Percentiles rank a stretch among this genome's conserved stretches.
Evolutionary conservation across 257 asterid genomes (phyloP).

Genomic region (Fraxinus anomala): DNA sequence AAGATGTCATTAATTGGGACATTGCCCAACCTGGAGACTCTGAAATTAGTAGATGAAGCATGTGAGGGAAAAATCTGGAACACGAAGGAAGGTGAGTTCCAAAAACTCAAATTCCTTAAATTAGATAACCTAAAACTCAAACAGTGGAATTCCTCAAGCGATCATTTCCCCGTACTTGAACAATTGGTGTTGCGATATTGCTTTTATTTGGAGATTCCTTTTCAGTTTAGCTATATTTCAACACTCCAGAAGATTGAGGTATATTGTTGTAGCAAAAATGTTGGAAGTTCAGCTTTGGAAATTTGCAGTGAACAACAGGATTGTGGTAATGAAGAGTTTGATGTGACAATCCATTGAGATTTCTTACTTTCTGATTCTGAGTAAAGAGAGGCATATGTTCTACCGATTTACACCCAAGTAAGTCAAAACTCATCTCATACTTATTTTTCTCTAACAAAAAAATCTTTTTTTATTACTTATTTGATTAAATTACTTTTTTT

Average conservation of each 20-base stretch:
- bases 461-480: too few relatives aligned
- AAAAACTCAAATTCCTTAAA: background rate
- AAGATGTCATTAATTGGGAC: too few relatives aligned
- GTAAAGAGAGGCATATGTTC: background rate
- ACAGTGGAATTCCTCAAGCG: background rate
- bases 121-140: background rate
- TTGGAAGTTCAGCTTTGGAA: constrained; percentile 10
- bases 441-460: too few relatives aligned
- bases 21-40: too few relatives aligned
- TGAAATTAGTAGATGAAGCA: background rate
- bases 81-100: background rate
- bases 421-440: too few relatives aligned
- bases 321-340: background rate
- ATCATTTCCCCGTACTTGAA: background rate
- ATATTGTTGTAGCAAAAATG: background rate
- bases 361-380: too few relatives aligned
- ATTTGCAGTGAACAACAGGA: background rate
- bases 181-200: background rate
- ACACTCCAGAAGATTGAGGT: constrained; percentile 27
- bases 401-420: too few relatives aligned
- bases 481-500: too few relatives aligned
- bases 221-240: constrained; percentile 1
- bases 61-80: background rate
- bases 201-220: constrained; percentile 13
- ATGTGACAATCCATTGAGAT: background rate